A percentile compares a stretch with the other conserved stretches of the same genome.
Conservation (phyloP, 2,329 filamentous ascomycete species). For the Seiridium cupressi region DNA sequence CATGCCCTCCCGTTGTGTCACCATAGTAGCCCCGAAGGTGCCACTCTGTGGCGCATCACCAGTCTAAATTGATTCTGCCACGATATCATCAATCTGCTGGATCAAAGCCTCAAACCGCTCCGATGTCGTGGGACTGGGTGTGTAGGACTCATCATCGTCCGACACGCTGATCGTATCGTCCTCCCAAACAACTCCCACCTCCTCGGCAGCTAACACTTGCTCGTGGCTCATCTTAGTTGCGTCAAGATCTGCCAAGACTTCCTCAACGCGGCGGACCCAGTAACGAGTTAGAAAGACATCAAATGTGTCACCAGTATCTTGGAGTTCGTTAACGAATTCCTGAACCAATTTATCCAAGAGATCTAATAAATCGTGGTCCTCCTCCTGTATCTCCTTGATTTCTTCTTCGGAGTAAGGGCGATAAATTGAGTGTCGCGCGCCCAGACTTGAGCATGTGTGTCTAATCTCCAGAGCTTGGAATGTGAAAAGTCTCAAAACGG, state of each 20-base stretch:
- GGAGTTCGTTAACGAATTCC: not conserved
- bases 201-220: not conserved
- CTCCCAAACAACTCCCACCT: not conserved
- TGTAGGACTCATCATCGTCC: not conserved
- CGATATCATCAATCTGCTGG: not conserved
- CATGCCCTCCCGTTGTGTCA: no score
- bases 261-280: not conserved
- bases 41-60: no score
- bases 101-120: not conserved
- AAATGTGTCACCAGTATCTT: not conserved
- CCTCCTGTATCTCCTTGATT: not conserved
- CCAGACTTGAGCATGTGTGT: not conserved
- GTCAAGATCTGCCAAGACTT: not conserved
- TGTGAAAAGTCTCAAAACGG: not conserved
- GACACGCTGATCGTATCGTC: not conserved
- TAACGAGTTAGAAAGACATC: not conserved
- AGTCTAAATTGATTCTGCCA: not conserved
- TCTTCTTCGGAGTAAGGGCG: not conserved
- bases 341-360: not conserved
- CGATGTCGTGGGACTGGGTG: not conserved
- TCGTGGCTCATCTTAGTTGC: not conserved
- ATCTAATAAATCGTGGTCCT: not conserved
- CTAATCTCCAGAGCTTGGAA: not conserved
- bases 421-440: not conserved
- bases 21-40: no score